These are phyloP conservation scores for peach (Prunus persica) DNA, from an alignment of 306 rosid species.

Conservation along the genomic window DNA sequence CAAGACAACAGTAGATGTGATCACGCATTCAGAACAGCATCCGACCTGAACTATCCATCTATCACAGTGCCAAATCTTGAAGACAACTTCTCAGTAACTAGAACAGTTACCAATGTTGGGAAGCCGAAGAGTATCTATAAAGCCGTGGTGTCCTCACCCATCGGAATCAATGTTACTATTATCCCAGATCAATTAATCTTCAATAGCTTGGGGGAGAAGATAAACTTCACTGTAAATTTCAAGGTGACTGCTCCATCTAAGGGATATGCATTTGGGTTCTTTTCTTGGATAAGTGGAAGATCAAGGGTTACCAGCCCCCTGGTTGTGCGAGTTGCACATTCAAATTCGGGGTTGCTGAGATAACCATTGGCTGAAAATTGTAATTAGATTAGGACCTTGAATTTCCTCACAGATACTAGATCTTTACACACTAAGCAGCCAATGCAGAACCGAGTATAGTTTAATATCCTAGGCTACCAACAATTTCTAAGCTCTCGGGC, in stretches of 20 bases:
- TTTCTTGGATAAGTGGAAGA: conserved; percentile 52
- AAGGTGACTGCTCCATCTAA: conserved; percentile 50
- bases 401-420: conserved; percentile 19
- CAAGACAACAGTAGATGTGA: conserved; percentile 65
- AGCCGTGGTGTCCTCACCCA: conserved; percentile 50
- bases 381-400: conserved; percentile 29
- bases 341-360: conserved; percentile 45
- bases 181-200: conserved; percentile 53
- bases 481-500: not conserved
- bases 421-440: conserved; percentile 9
- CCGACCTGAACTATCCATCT: conserved; percentile 71
- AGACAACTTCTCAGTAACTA: conserved; percentile 45
- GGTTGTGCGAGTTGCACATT: conserved; percentile 47
- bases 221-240: conserved; percentile 55
- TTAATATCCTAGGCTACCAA: not conserved
- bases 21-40: conserved; percentile 44
- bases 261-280: conserved; percentile 67
- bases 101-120: conserved; percentile 74
- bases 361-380: conserved; percentile 22
- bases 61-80: conserved; percentile 63
- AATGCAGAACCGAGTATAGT: conserved; percentile 8
- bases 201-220: conserved; percentile 51
- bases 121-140: conserved; percentile 46
- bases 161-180: conserved; percentile 64
- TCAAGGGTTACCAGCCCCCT: conserved; percentile 59